phyloP scores from a whole-genome alignment of 169 alveolate species.

The Miamiensis avidus region DNA sequence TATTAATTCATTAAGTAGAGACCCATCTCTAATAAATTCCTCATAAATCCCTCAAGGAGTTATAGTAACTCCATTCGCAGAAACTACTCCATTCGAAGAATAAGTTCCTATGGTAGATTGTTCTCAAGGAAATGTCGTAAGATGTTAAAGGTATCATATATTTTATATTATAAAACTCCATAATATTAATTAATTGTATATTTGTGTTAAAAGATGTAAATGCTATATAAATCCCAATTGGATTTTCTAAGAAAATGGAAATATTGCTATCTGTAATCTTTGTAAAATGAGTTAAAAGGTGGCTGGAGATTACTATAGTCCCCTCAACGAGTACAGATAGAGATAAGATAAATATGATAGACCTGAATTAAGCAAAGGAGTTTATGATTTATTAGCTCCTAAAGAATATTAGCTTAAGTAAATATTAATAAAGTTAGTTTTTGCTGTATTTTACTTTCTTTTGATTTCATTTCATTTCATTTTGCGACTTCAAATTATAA shows the following conservation, averaged over 20 bases:
- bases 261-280: conserved; percentile 66
- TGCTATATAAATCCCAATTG: conserved; percentile 77
- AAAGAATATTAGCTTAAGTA: conserved; percentile 29
- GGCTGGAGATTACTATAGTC: conserved; percentile 58
- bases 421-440: conserved; percentile 6
- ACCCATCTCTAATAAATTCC: conserved; percentile 17
- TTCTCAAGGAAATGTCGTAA: conserved; percentile 45
- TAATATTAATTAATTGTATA: no score
- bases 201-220: conserved; percentile 52
- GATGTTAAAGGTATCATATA: neutral
- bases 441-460: no score
- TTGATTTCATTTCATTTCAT: no score
- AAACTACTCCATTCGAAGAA: conserved; percentile 38
- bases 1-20: conserved; percentile 36
- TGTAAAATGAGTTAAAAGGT: conserved; percentile 66
- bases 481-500: no score
- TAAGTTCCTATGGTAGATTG: conserved; percentile 28
- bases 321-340: conserved; percentile 53
- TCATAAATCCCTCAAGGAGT: conserved; percentile 58
- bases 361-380: conserved; percentile 71
- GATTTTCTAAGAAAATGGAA: conserved; percentile 60
- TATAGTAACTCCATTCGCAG: conserved; percentile 61
- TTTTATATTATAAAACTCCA: no score
- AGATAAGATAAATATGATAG: conserved; percentile 61
- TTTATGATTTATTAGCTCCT: conserved; percentile 75